Base-by-base conservation (phyloP, 2,329 filamentous ascomycete species). In the Microdochium nivale region DNA sequence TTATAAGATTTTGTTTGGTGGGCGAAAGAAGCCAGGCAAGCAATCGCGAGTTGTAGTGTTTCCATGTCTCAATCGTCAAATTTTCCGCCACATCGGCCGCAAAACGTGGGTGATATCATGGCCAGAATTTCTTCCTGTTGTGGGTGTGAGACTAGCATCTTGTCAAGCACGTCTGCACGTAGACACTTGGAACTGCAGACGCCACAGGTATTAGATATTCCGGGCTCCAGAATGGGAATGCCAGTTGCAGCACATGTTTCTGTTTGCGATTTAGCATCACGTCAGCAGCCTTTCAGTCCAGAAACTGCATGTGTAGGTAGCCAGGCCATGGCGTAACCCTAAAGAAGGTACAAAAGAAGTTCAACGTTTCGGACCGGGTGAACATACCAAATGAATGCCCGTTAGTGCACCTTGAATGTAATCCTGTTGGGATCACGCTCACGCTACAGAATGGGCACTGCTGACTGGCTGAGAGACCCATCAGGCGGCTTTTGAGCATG, bases 191-290 rank as follows among this genome's bases (percentile, higher is more conserved):
- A 62, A 16, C 73, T 74, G 56, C 80, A 83, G 2, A 82, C 75
- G 21, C 74, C 76, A 50, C 80, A 83, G 2, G 74, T 72, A 32
- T 73, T 69, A 0, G 79, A 81, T 47, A 76, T 69, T 2, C 75
- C 77, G 0, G 79, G 79, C 1, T 70, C 72, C 53, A 78, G 67
- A 55, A 83, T 78, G 13, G 79, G 74, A 8, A 83, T 62, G 1
- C 77, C 76, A 0, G 76, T 79, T 1, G 75, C 72, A 0, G 75
- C 74, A 53, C 80, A 83, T 1, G 69, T 74, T n/a, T 74, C 77
- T 78, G 25, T 44, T 37, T 10, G n/a, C 37, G 7, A 11, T 49
- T 27, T 1, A 14, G 10, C 9, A 3, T 21, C 13, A 47, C 2
- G 44, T 47, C 9, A 48, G 27, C 13, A 47, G 27, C 8, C 16